Evolutionary conservation across 2,329 filamentous ascomycete species (phyloP).

Genomic region (Colletotrichum trifolii): DNA sequence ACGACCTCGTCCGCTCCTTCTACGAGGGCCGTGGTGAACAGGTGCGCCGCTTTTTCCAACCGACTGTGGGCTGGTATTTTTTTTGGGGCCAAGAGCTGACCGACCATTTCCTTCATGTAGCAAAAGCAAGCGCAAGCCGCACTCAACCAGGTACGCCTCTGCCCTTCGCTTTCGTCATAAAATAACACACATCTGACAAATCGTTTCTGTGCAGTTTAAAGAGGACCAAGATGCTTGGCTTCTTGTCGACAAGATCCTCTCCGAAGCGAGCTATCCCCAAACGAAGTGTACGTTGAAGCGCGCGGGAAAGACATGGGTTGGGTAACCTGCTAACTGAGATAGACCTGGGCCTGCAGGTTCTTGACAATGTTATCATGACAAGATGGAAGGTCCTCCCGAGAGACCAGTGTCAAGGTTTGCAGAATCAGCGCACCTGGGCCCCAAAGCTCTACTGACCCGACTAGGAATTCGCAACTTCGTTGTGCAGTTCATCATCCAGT

Average conservation of each 20-base stretch:
- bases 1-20: conserved; percentile 95
- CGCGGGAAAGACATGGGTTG: not conserved
- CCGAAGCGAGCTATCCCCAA: conserved; percentile 91
- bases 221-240: conserved; percentile 99
- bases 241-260: conserved; percentile 95
- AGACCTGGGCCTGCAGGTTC: conserved; percentile 95
- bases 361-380: conserved; percentile 98
- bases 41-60: conserved; percentile 62
- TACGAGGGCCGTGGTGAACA: conserved; percentile 96
- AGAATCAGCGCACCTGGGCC: conserved; percentile 9
- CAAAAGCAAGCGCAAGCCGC: conserved; percentile 96
- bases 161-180: conserved; percentile 30
- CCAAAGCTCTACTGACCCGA: conserved; percentile 4
- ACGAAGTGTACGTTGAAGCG: conserved; percentile 82
- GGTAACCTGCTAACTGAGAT: conserved; percentile 20
- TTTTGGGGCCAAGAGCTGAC: conserved; percentile 48
- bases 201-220: conserved; percentile 78
- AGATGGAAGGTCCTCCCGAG: conserved; percentile 98
- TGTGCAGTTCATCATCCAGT: conserved; percentile 97
- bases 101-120: conserved; percentile 62
- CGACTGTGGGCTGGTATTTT: conserved; percentile 30
- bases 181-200: conserved; percentile 38
- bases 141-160: conserved; percentile 82
- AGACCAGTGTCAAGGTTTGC: conserved; percentile 87
- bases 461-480: conserved; percentile 98